Base-by-base conservation (phyloP, 2,329 filamentous ascomycete species). In the Fusarium xyrophilum region DNA sequence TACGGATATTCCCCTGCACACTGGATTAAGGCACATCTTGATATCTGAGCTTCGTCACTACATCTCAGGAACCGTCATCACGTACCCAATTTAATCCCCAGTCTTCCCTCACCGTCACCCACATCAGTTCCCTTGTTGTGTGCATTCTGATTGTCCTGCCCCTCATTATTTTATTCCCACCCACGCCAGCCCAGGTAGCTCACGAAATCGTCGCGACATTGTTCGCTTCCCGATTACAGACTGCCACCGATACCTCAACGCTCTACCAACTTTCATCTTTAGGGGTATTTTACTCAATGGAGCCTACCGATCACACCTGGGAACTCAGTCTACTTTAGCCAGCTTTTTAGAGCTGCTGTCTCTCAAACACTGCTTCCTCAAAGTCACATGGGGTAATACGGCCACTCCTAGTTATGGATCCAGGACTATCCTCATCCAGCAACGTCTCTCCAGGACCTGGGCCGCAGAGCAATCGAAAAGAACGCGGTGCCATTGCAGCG, bases 401-500 rank as follows among this genome's bases (percentile, higher is more conserved):
- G 63, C 40, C 52, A 65, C 59, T 66, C 50, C 53, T 61, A 70
- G 73, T 50, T 65, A 75, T 75, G 72, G 73, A 75, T 59, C 47
- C 60, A 56, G 71, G 64, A 67, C 67, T 60, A 68, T 63, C 73
- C 23, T 63, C 73, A 63, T 75, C 68, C 47, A 70, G 57, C 61
- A 77, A 77, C 57, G 75, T 74, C 71, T 79, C 77, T 62, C 74
- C 75, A 57, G 76, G 75, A 51, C 73, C 78, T 44, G 74, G 74
- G 63, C 68, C 73, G 44, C 76, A 76, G 35, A 67, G 71, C 36
- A 76, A 73, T 64, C 75, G 78, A 60, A 80, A 80, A 65, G 78
- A 79, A 62, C 77, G 79, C 60, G 79, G 78, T 62, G 76, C 78
- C 27, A 80, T 80, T 71, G 79, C 79, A 65, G 77, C 79, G 51